Base-by-base conservation (phyloP, 1,139 yeast genomes). In the Yamadazyma atlantica region DNA sequence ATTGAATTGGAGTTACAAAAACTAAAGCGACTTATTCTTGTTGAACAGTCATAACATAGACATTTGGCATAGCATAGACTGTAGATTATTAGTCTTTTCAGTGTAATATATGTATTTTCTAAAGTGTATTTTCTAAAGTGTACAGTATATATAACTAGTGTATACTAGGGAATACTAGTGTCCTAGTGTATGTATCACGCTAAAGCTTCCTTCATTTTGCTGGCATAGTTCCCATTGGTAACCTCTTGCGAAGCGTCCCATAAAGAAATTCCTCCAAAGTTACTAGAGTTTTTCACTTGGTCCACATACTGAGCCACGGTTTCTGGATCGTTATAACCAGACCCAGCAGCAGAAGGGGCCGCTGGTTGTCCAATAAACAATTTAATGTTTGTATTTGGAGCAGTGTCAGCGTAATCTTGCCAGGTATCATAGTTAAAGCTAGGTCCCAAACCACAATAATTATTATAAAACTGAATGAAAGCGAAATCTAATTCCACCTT, bases 171-270 rank as follows among this genome's bases (percentile, higher is more conserved):
- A n/a, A n/a, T n/a, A n/a, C n/a, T n/a, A n/a, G n/a, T n/a, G n/a
- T n/a, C n/a, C n/a, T n/a, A n/a, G n/a, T n/a, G n/a, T n/a, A n/a
- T n/a, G n/a, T n/a, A n/a, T n/a, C n/a, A n/a, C n/a, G n/a, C n/a
- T n/a, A n/a, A n/a, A n/a, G n/a, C n/a, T n/a, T n/a, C n/a, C n/a
- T n/a, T n/a, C n/a, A n/a, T n/a, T n/a, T n/a, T n/a, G n/a, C n/a
- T n/a, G n/a, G n/a, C n/a, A n/a, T n/a, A n/a, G n/a, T n/a, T n/a
- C n/a, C 69, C 66, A 19, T 55, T 87, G 15, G 71, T 56, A 56
- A 71, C 76, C 12, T 83, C 89, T 59, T 84, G 88, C 38, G 94
- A 83, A 37, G 95, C 96, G 62, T 89, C 96, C 97, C 97, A 89
- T 45, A 88, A 64, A 66, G 86, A 80, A 50, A 89, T 75, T 57